Conservation (phyloP, 2,329 filamentous ascomycete species). For the Gliomastix tumulicola region DNA sequence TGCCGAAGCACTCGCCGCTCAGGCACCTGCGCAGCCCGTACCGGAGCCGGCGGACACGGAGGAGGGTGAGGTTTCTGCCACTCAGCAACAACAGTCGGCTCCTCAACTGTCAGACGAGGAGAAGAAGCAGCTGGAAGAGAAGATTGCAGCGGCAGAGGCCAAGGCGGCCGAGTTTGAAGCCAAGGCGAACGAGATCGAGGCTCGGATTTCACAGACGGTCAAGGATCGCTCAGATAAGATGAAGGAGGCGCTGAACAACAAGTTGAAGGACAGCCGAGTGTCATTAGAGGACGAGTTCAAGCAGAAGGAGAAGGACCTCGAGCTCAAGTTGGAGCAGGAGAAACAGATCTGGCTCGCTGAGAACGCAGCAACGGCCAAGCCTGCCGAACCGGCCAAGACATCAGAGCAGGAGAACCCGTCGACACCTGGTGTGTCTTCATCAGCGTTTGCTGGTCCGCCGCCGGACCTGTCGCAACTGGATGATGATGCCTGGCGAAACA, state of each 20-base stretch:
- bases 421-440: constrained; percentile 17
- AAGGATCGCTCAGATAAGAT: constrained; percentile 63
- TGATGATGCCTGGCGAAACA: constrained; percentile 49
- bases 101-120: constrained; percentile 46
- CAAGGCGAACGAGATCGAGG: constrained; percentile 58
- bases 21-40: constrained; percentile 9
- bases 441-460: constrained; percentile 5
- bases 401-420: constrained; percentile 29
- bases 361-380: constrained; percentile 18
- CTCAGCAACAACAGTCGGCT: no score
- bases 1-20: constrained; percentile 14
- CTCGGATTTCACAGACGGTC: constrained; percentile 50
- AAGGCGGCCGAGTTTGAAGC: constrained; percentile 58
- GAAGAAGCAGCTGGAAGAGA: constrained; percentile 54
- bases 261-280: constrained; percentile 58
- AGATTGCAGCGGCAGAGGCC: constrained; percentile 52
- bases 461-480: constrained; percentile 40
- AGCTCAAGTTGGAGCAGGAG: constrained; percentile 55
- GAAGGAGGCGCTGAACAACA: constrained; percentile 61
- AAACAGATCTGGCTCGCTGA: constrained; percentile 56
- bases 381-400: constrained; percentile 30
- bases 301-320: constrained; percentile 52
- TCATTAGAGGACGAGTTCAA: constrained; percentile 63
- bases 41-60: constrained; percentile 8
- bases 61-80: no score